Conservation (phyloP, 441 rosid genomes). For the Jatropha podagrica region DNA sequence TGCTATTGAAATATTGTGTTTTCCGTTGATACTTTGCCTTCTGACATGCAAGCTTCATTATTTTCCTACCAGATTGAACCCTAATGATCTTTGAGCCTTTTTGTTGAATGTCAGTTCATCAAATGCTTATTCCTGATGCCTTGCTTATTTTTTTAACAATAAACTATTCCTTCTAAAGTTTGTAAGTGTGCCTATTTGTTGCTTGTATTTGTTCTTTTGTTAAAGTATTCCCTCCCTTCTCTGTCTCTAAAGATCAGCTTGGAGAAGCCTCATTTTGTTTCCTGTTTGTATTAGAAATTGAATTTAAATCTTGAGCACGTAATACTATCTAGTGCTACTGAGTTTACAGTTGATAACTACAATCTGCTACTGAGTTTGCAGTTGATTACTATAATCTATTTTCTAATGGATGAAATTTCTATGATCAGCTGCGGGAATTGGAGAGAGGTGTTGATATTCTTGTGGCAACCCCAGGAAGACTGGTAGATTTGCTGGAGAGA, state of each 20-base stretch:
- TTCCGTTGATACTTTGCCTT: not conserved
- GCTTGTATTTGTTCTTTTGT: not conserved
- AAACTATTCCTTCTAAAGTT: not conserved
- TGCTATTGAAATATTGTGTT: not conserved
- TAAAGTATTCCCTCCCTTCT: not conserved
- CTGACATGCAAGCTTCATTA: not conserved
- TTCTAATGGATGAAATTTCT: slow-evolving; percentile 17
- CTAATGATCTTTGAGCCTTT: not conserved
- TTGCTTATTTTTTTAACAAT: not conserved
- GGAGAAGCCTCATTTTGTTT: not conserved
- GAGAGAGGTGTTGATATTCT: slow-evolving; percentile 97
- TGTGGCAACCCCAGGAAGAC: slow-evolving; percentile 94
- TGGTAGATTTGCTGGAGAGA: slow-evolving; percentile 92
- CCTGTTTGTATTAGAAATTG: not conserved
- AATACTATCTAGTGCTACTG: not conserved
- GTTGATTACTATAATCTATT: not conserved
- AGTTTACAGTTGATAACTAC: not conserved
- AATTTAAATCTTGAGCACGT: not conserved
- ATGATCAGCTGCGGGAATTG: slow-evolving; percentile 71
- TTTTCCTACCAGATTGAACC: not conserved
- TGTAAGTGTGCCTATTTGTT: not conserved
- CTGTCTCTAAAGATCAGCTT: too few relatives aligned
- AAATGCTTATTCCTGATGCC: not conserved
- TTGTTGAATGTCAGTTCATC: not conserved
- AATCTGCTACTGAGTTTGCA: slow-evolving; percentile 1